These are phyloP conservation scores for Alternaria sp. DNA, from an alignment of 2,329 filamentous ascomycete species.

Conservation along the genomic window DNA sequence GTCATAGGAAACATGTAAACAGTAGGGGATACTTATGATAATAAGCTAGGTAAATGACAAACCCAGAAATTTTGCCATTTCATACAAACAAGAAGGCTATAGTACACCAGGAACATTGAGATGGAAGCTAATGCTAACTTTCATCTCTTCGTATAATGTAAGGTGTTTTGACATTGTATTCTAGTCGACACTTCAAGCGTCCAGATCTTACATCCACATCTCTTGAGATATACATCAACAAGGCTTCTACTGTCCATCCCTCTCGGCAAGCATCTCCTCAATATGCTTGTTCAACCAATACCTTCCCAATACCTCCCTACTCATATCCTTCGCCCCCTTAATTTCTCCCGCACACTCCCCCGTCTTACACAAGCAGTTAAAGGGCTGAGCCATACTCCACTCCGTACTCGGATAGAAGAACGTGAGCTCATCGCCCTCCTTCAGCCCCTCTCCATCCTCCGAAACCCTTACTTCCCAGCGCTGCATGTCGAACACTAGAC, in stretches of 20 bases:
- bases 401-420: constrained; percentile 82
- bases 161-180: not conserved
- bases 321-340: constrained; percentile 70
- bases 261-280: constrained; percentile 42
- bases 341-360: constrained; percentile 69
- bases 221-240: not conserved
- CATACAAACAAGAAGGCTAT: not conserved
- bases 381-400: constrained; percentile 77
- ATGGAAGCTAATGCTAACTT: not conserved
- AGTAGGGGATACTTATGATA: not conserved
- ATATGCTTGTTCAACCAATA: constrained; percentile 56
- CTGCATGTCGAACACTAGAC: constrained; percentile 63
- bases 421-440: constrained; percentile 53
- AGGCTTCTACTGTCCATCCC: not conserved
- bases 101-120: not conserved
- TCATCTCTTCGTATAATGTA: not conserved
- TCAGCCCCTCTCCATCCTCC: constrained; percentile 38
- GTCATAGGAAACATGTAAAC: not conserved
- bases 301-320: constrained; percentile 61
- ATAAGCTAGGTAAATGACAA: not conserved
- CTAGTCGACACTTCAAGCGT: not conserved
- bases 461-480: constrained; percentile 64
- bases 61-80: no score
- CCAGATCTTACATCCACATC: not conserved
- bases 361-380: constrained; percentile 70